Conservation (phyloP, 257 asterid species). For the Perilla frutescens region DNA sequence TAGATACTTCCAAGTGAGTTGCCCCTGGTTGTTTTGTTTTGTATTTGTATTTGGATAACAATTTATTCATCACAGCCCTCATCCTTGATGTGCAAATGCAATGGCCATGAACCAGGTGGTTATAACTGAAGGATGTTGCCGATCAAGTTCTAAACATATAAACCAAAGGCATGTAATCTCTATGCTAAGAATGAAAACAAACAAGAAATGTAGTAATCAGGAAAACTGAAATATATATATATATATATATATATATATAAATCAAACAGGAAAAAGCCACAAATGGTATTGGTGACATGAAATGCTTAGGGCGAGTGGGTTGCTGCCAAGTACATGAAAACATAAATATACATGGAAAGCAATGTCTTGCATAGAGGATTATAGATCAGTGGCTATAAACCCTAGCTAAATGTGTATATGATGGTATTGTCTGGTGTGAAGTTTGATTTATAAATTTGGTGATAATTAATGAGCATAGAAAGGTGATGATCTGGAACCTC, state of each 20-base stretch:
- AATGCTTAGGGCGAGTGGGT: neutral
- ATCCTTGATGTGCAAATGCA: conserved; percentile 6
- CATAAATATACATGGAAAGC: conserved; percentile 1
- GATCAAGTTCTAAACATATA: neutral
- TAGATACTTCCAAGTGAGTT: conserved; percentile 84
- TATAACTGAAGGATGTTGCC: neutral
- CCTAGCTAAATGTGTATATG: conserved; percentile 26
- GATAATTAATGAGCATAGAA: neutral
- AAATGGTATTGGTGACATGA: neutral
- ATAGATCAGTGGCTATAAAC: neutral
- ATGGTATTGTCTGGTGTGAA: conserved; percentile 22
- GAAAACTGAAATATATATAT: neutral
- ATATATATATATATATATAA: neutral
- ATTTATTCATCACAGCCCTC: conserved; percentile 14
- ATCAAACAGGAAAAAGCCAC: neutral
- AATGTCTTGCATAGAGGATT: conserved; percentile 6
- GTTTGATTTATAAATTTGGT: conserved; percentile 14
- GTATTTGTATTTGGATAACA: neutral
- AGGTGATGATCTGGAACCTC: conserved; percentile 12
- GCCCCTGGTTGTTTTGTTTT: conserved; percentile 12
- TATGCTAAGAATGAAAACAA: neutral
- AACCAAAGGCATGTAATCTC: neutral
- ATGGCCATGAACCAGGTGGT: neutral
- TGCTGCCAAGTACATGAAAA: conserved; percentile 1
- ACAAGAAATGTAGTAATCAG: neutral